Conservation (phyloP, 1,284 basidiomycete genomes). For the Ceratobasidium sp. region DNA sequence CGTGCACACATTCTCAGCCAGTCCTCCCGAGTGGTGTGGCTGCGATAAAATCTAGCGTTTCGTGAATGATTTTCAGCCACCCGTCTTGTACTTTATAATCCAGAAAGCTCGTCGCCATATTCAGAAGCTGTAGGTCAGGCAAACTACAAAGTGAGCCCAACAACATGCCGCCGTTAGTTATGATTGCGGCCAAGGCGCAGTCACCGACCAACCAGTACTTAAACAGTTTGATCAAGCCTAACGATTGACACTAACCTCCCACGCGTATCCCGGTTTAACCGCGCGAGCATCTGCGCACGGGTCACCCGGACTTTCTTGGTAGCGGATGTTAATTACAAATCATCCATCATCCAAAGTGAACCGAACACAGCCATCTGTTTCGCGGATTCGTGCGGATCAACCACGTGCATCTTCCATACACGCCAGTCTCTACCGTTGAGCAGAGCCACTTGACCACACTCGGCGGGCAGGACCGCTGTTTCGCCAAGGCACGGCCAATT, state of each 20-base stretch:
- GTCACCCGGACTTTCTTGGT: background rate
- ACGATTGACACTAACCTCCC: background rate
- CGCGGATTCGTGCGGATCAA: background rate
- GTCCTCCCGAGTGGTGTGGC: background rate
- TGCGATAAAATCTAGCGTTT: background rate
- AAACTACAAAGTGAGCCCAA: background rate
- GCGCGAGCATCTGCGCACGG: background rate
- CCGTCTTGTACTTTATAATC: no score
- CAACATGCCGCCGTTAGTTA: background rate
- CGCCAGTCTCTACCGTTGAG: background rate
- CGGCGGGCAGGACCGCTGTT: no score
- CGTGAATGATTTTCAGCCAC: background rate
- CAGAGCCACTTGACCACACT: no score
- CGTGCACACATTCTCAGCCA: background rate
- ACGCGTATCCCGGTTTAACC: background rate
- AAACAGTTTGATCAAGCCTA: background rate
- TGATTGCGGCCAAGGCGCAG: background rate
- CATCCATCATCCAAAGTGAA: background rate
- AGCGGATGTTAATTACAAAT: background rate
- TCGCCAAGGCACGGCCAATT: no score
- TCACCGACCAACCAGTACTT: background rate
- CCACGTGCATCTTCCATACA: background rate
- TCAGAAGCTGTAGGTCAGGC: background rate
- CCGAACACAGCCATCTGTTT: conserved; percentile 1
- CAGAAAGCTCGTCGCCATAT: no score